Base-by-base conservation (phyloP, 257 asterid species). In the Buddleja alternifolia region DNA sequence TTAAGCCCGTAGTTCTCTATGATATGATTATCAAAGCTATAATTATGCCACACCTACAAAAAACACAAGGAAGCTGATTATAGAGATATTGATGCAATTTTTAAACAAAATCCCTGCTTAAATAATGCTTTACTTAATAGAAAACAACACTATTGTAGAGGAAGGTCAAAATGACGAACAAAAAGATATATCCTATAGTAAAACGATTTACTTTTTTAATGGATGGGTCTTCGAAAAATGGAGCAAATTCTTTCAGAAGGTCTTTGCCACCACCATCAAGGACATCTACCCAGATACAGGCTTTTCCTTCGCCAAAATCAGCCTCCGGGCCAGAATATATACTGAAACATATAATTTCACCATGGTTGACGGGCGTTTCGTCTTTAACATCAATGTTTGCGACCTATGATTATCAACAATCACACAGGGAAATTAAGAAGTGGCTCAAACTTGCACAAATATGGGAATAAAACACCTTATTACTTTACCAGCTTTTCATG, bases 21-120 rank as follows among this genome's bases (percentile, higher is more conserved):
- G 51, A 94, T 78, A 60, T 94, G 99, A 78, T 73, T 86, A 82
- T 94, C 99, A 68, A 94, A 94, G 78, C 99, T 94, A 72, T 91
- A 94, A 75, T 94, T 94, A 84, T 94, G 99, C 99, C 99, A 94
- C 39, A 94, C 99, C 99, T 94, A 72, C 77, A 84, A 53, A 70
- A 71, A 59, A 70, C 17, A 70, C 52, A 63, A 62, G 63, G 60
- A 54, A 78, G 19, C 21, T 66, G 60, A 66, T 69, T 45, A 68
- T 52, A 24, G 39, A 2, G 36, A 60, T 24, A 56, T 3, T 40
- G 10, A 10, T 15, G 32, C 61, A 71, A 62, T 25, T 56, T 37
- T 23, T 21, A 60, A 5, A 34, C 41, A 7, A n/a, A n/a, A 54
- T 17, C 19, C 45, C 51, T 68, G 40, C 51, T 41, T 53, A 40